phyloP scores from a whole-genome alignment of 768 basidiomycete species.

The Trametes cingulata region DNA sequence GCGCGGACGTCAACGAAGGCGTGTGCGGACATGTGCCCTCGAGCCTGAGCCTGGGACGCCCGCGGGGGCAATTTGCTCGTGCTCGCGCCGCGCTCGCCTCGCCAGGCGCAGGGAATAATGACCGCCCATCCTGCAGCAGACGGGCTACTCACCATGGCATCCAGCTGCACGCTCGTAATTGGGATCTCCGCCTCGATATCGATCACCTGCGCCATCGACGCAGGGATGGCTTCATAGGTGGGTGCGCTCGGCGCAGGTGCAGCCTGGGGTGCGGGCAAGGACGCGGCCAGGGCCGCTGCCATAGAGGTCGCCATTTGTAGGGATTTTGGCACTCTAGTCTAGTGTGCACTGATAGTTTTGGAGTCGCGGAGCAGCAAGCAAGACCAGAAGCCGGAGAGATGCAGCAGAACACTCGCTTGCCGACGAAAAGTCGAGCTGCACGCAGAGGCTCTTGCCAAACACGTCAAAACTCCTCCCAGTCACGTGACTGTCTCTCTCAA shows the following conservation, averaged over 20 bases:
- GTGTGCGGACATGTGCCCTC: constrained; percentile 7
- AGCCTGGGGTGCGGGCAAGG: constrained; percentile 65
- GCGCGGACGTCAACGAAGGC: background rate
- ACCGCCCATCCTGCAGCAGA: background rate
- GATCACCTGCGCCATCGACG: constrained; percentile 89
- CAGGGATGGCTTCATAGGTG: constrained; percentile 83
- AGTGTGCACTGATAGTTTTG: background rate
- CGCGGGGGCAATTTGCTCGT: constrained; percentile 12
- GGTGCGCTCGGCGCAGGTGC: constrained; percentile 63
- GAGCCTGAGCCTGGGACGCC: constrained; percentile 7
- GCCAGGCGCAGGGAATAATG: background rate
- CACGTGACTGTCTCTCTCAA: too few species aligned
- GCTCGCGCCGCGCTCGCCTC: background rate
- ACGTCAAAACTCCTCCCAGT: constrained; percentile 19
- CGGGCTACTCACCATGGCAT: constrained; percentile 69
- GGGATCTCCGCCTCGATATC: constrained; percentile 92
- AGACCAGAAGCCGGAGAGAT: background rate
- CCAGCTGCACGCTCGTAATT: constrained; percentile 76
- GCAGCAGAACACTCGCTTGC: background rate
- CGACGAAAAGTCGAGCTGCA: constrained; percentile 12
- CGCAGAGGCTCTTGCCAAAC: constrained; percentile 23
- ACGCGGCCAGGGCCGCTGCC: constrained; percentile 90
- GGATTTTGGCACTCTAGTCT: background rate
- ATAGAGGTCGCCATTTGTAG: constrained; percentile 59
- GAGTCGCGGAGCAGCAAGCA: background rate